Percentiles rank a stretch among this genome's conserved stretches.
Evolutionary conservation across 176 grass and related monocot species (phyloP).

Genomic region (Triticum timopheevii): DNA sequence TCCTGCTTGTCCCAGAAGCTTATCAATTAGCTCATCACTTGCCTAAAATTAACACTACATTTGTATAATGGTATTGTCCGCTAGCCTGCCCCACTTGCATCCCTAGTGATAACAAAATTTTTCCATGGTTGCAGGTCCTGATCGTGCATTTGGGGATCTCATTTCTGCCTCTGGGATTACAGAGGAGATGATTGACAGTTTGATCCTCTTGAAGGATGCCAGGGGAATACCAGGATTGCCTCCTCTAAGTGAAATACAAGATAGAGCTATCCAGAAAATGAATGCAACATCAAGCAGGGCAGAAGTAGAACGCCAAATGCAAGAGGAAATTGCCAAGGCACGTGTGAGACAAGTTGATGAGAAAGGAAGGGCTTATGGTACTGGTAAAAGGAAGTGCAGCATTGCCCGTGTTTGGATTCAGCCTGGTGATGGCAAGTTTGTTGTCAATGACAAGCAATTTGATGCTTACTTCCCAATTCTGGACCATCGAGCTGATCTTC

Average conservation of each 20-base stretch:
- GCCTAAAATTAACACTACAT: too few species aligned
- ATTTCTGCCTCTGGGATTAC: constrained; percentile 71
- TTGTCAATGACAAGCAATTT: constrained; percentile 91
- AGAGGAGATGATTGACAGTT: constrained; percentile 86
- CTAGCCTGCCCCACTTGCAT: too few species aligned
- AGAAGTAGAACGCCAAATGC: constrained; percentile 65
- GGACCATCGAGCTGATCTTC: constrained; percentile 88
- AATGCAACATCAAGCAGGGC: constrained; percentile 71
- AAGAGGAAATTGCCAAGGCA: constrained; percentile 75
- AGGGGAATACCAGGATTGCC: constrained; percentile 62
- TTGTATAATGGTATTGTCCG: too few species aligned
- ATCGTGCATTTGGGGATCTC: constrained; percentile 88
- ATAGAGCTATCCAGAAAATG: constrained; percentile 67
- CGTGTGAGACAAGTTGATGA: constrained; percentile 86
- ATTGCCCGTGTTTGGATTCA: constrained; percentile 86
- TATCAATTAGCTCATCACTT: too few species aligned
- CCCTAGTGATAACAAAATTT: neutral
- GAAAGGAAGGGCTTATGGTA: constrained; percentile 95
- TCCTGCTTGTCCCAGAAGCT: too few species aligned
- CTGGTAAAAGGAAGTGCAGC: constrained; percentile 92
- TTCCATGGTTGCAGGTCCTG: constrained; percentile 59
- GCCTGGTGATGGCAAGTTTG: constrained; percentile 81
- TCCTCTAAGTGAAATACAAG: constrained; percentile 82
- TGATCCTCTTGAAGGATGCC: constrained; percentile 92
- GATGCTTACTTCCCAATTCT: constrained; percentile 92